Evolutionary conservation across 1,139 yeast species (phyloP), one percentile per base, ranked within the genome.

Genomic region (Geotrichum restrictum): DNA sequence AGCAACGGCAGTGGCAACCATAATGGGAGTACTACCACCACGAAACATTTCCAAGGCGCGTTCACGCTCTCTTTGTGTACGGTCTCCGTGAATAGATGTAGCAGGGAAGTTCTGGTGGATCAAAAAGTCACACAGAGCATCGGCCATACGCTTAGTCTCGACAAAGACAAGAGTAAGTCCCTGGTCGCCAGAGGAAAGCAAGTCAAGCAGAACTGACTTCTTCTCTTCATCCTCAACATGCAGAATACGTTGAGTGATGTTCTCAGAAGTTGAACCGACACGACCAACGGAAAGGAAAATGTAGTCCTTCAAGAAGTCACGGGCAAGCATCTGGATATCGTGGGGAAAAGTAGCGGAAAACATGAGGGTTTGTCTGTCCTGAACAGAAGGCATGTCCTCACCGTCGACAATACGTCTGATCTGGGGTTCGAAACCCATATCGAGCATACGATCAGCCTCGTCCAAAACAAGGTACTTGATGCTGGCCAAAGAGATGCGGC

Each of bases 361-460:
- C 96, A 93, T 88, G 68, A 93, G 81, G 37, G 98, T 93, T 77
- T 93, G 98, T 78, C 98, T 86, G 66, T 85, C 80, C 59, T 81
- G 76, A 56, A 88, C 95, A 61, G 79, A 84, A 59, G 98, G 96
- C 98, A 91, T 91, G 71, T 88, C 97, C 77, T 94, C 91, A 63
- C 87, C 95, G 74, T 93, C 96, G 58, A 93, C 98, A 69, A 93
- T 91, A 71, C 91, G 88, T 81, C 98, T 88, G 69, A 93, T 93
- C 79, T 93, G 98, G 61, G 98, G 98, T 78, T 93, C 98, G 76
- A 93, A 93, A 80, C 98, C 98, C 98, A 93, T 93, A 83, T 93
- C 98, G 76, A 93, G 83, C 98, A 93, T 93, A 79, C 98, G 88
- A 76, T 93, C 98, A 69, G 98, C 98, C 80, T 93, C 98, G 75